phyloP scores from a whole-genome alignment of 441 rosid genomes.

The Erodium trifolium region DNA sequence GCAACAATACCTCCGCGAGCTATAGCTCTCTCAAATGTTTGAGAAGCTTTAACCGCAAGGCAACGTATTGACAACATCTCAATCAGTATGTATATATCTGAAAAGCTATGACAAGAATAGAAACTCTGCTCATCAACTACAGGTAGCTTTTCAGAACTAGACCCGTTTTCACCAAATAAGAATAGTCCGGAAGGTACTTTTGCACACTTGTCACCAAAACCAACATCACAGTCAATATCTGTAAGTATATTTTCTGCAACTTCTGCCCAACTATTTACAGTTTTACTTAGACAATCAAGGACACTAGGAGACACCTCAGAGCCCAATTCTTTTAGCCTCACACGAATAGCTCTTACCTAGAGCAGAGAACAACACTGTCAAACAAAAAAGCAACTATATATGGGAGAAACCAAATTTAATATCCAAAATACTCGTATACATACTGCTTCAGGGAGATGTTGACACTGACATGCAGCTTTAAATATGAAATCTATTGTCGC shows the following conservation, averaged over 20 bases:
- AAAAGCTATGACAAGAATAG: slow-evolving; percentile 46
- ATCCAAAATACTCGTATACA: slow-evolving; percentile 16
- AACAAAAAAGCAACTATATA: not conserved
- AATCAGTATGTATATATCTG: slow-evolving; percentile 76
- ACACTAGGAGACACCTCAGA: slow-evolving; percentile 71
- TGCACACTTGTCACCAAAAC: slow-evolving; percentile 44
- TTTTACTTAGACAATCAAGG: slow-evolving; percentile 77
- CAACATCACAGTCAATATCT: slow-evolving; percentile 74
- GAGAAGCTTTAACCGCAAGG: slow-evolving; percentile 84
- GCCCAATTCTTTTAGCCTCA: slow-evolving; percentile 72
- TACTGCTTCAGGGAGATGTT: slow-evolving; percentile 93
- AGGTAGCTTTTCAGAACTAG: slow-evolving; percentile 44
- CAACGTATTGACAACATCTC: slow-evolving; percentile 89
- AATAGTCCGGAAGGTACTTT: slow-evolving; percentile 44
- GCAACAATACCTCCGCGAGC: slow-evolving; percentile 71
- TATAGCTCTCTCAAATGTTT: slow-evolving; percentile 88
- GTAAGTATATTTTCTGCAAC: slow-evolving; percentile 73
- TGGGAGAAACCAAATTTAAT: not conserved
- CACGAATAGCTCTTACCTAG: slow-evolving; percentile 84
- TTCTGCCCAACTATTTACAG: slow-evolving; percentile 87
- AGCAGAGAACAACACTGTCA: slow-evolving; percentile 19
- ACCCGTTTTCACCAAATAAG: slow-evolving; percentile 62
- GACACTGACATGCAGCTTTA: slow-evolving; percentile 88
- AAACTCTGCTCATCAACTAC: slow-evolving; percentile 49
- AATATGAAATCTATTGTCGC: slow-evolving; percentile 78